Evolutionary conservation across 2,329 filamentous ascomycete genomes (phyloP).

Genomic region (Diaporthe amygdali): DNA sequence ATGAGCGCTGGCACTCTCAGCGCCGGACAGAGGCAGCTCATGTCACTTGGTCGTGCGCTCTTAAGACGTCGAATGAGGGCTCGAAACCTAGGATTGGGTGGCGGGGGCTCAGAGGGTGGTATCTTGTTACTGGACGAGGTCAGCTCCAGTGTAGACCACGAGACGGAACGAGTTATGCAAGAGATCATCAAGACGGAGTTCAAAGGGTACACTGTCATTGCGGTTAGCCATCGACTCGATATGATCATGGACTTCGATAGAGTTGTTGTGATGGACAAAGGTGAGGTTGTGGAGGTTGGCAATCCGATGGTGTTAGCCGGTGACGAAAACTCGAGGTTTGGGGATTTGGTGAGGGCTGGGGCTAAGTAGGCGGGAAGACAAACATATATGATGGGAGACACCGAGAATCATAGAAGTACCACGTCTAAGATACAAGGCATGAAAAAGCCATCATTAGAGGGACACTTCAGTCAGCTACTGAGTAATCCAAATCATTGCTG

Average conservation of each 20-base stretch:
- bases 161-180: constrained; percentile 33
- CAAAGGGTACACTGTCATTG: constrained; percentile 33
- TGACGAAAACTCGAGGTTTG: background rate
- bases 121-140: constrained; percentile 31
- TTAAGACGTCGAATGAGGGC: constrained; percentile 33
- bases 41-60: constrained; percentile 33
- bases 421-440: background rate
- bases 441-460: too few relatives aligned
- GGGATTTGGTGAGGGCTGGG: constrained; percentile 7
- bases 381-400: too few relatives aligned
- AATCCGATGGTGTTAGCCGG: background rate
- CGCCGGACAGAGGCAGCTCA: constrained; percentile 56
- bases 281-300: constrained; percentile 27
- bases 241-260: constrained; percentile 35
- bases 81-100: constrained; percentile 28
- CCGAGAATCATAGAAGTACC: too few relatives aligned
- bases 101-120: constrained; percentile 31
- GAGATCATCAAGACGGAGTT: constrained; percentile 34
- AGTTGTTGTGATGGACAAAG: constrained; percentile 34
- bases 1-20: constrained; percentile 55
- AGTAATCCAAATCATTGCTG: too few relatives aligned
- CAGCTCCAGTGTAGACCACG: constrained; percentile 37
- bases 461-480: too few relatives aligned
- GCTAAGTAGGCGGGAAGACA: background rate
- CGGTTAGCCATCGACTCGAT: constrained; percentile 35